Conservation (phyloP, 768 basidiomycete genomes). For the Roridomyces roridus region DNA sequence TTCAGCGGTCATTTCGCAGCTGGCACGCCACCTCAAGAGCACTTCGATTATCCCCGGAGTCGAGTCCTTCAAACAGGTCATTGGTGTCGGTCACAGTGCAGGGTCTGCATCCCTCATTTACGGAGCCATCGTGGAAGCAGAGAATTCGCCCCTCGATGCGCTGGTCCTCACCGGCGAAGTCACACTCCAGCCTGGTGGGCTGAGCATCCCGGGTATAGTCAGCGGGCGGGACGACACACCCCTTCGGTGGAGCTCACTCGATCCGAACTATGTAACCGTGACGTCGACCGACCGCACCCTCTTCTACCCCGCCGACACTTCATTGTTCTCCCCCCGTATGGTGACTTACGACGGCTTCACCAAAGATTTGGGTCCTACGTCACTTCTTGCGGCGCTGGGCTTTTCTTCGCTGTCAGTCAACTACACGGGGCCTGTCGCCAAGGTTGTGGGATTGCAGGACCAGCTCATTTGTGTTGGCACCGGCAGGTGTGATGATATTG, state of each 20-base stretch:
- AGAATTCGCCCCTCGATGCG: background rate
- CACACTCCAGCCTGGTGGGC: background rate
- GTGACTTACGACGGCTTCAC: background rate
- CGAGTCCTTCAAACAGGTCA: background rate
- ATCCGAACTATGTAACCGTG: background rate
- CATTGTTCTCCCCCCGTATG: slow-evolving; percentile 1
- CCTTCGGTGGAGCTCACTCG: background rate
- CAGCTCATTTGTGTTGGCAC: slow-evolving; percentile 1
- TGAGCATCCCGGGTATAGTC: background rate
- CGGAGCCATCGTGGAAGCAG: background rate
- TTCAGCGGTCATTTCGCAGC: background rate
- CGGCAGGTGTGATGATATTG: background rate
- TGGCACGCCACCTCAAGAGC: background rate
- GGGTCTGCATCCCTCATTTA: background rate
- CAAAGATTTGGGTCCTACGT: background rate
- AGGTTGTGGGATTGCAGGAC: background rate
- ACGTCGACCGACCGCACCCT: background rate
- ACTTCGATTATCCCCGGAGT: background rate
- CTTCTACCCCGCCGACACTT: slow-evolving; percentile 1
- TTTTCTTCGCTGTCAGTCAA: background rate
- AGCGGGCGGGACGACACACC: slow-evolving; percentile 3
- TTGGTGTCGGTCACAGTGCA: background rate
- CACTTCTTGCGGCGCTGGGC: background rate
- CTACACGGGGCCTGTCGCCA: background rate
- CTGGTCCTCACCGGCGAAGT: background rate